A percentile compares a stretch with the other conserved stretches of the same genome.
Evolutionary conservation across 108 stramenopile species (phyloP).

Genomic region (Stephanodiscus triporus): DNA sequence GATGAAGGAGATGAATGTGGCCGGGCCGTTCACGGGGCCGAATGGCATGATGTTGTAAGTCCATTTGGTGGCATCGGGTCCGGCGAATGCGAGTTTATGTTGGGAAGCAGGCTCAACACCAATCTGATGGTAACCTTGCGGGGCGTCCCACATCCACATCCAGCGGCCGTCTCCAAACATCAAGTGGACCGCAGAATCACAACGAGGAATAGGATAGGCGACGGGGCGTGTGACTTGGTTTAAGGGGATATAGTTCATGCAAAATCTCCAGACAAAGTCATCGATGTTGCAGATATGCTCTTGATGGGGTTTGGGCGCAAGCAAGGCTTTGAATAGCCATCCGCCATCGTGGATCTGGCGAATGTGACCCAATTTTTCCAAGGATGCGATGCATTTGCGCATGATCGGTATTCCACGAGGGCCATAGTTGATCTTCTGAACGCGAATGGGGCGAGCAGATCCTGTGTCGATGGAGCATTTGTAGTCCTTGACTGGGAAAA

Average conservation of each 20-base stretch:
- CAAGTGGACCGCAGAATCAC: background rate
- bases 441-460: background rate
- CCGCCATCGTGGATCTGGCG: background rate
- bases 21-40: conserved; percentile 6
- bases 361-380: background rate
- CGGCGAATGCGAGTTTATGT: background rate
- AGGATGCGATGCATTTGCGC: background rate
- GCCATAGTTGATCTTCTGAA: background rate
- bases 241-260: background rate
- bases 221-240: background rate
- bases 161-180: background rate
- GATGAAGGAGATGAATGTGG: conserved; percentile 11
- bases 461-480: background rate
- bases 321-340: background rate
- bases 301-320: background rate
- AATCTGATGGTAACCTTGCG: conserved; percentile 4
- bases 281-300: background rate
- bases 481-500: background rate
- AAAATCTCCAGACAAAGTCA: background rate
- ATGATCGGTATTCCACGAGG: background rate
- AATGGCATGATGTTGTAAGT: conserved; percentile 13
- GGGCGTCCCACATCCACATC: conserved; percentile 5
- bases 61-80: conserved; percentile 1
- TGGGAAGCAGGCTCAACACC: background rate
- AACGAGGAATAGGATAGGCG: conserved; percentile 5